phyloP scores from a whole-genome alignment of 192 early-diverging fungal genomes.

The Dispira simplex region DNA sequence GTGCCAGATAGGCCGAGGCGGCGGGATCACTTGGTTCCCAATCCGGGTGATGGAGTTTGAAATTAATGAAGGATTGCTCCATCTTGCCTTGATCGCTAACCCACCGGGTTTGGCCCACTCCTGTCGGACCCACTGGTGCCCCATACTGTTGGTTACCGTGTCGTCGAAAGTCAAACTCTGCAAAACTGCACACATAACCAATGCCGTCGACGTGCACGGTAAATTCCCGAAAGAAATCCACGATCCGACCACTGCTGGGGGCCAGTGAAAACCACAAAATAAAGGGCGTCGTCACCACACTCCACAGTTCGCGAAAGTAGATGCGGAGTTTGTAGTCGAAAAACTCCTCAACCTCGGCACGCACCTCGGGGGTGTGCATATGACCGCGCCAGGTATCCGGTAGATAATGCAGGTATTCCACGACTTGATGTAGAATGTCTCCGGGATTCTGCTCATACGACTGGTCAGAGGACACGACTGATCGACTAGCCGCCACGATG shows the following conservation, averaged over 20 bases:
- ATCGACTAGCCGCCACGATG: slow-evolving; percentile 60
- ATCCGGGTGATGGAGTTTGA: slow-evolving; percentile 86
- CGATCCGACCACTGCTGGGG: slow-evolving; percentile 48
- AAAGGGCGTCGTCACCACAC: slow-evolving; percentile 67
- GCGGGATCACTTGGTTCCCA: slow-evolving; percentile 78
- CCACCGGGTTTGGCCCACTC: slow-evolving; percentile 33
- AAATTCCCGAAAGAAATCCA: slow-evolving; percentile 93
- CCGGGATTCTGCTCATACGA: slow-evolving; percentile 72
- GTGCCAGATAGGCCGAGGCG: slow-evolving; percentile 64
- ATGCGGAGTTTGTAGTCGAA: slow-evolving; percentile 69
- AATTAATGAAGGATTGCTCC: slow-evolving; percentile 94
- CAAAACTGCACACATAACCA: slow-evolving; percentile 95
- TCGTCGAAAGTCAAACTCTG: slow-evolving; percentile 82
- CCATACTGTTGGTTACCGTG: slow-evolving; percentile 85
- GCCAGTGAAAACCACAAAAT: slow-evolving; percentile 70
- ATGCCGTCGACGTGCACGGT: slow-evolving; percentile 82
- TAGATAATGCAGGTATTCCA: slow-evolving; percentile 81
- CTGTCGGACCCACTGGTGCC: slow-evolving; percentile 34
- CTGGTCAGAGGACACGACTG: slow-evolving; percentile 68
- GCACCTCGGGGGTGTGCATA: slow-evolving; percentile 71
- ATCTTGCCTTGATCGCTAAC: slow-evolving; percentile 87
- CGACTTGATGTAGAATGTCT: slow-evolving; percentile 51
- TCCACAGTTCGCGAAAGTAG: slow-evolving; percentile 67
- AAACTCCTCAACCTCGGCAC: slow-evolving; percentile 55
- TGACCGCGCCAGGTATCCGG: slow-evolving; percentile 70